A percentile compares a stretch with the other conserved stretches of the same genome.
These are phyloP conservation scores for Nematodospora valgi DNA, from an alignment of 805 yeast genomes.

Conservation along the genomic window DNA sequence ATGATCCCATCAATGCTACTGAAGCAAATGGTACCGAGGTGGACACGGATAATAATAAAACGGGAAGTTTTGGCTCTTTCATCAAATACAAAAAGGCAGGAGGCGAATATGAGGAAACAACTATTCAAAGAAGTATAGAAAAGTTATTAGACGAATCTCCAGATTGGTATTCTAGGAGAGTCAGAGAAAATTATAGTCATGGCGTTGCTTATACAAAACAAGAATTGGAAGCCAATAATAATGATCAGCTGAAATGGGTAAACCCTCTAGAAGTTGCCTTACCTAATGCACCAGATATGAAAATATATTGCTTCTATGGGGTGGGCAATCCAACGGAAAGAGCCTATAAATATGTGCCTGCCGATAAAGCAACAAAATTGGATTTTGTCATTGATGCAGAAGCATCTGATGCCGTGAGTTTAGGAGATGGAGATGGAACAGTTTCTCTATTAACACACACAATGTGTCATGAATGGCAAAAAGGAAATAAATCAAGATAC, in stretches of 20 bases:
- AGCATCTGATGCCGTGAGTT: conserved; percentile 59
- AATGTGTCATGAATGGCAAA: conserved; percentile 90
- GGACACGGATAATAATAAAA: conserved; percentile 14
- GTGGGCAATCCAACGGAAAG: conserved; percentile 97
- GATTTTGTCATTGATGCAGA: conserved; percentile 71
- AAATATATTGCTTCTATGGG: conserved; percentile 86
- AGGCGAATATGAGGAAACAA: conserved; percentile 33
- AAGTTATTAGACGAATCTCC: conserved; percentile 65
- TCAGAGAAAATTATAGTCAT: conserved; percentile 67
- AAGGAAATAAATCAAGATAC: conserved; percentile 53
- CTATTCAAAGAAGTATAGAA: conserved; percentile 67
- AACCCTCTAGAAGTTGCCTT: conserved; percentile 90
- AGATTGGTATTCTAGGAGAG: conserved; percentile 67
- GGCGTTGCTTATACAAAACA: conserved; percentile 63
- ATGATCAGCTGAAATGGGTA: conserved; percentile 81
- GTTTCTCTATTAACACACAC: conserved; percentile 82
- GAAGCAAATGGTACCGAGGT: conserved; percentile 25
- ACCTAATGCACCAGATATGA: conserved; percentile 92
- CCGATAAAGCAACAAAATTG: conserved; percentile 49
- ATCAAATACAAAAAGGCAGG: conserved; percentile 52
- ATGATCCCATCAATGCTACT: conserved; percentile 48
- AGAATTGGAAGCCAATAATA: conserved; percentile 63
- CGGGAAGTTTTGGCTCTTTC: conserved; percentile 57
- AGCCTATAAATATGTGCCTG: conserved; percentile 77
- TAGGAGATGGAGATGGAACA: conserved; percentile 97